Evolutionary conservation across 805 yeast species (phyloP), one percentile per base, ranked within the genome.

Genomic region (Lachancea dasiensis): DNA sequence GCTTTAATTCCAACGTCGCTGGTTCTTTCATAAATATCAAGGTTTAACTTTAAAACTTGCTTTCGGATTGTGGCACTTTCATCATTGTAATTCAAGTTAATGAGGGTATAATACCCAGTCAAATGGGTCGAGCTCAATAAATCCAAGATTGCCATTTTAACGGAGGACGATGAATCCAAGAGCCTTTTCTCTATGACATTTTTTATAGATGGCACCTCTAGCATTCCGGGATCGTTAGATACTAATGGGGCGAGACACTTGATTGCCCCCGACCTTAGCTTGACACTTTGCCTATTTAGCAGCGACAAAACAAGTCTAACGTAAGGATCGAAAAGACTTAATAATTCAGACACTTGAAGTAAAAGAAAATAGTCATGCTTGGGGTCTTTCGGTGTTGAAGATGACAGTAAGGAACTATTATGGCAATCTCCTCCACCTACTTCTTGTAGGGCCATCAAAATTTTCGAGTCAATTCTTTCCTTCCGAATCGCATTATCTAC

Each of bases 71-170:
- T 69, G 11, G 77, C 50, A 39, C 90, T 82, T 5, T 69, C 71
- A 49, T 86, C 92, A 38, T 59, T 63, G 23, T 64, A 65, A 41
- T 59, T 51, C 6, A 51, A 34, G 53, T 46, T 77, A 53, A 82
- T 59, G 13, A 72, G 61, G 6, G 54, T 60, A 50, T 75, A 75
- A 45, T 73, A 79, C 19, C 68, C 69, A 6, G 51, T n/a, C 17
- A 48, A 46, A 1, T 58, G 46, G 6, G 55, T 45, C 2, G 67
- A 66, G 15, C 73, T 63, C 2, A 60, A 49, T 27, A 86, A 65
- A 29, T 84, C 92, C 20, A 86, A 61, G 2, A 80, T 80, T 0
- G 94, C 85, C 49, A 81, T 87, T 41, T 86, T 69, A 0, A 86
- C 90, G 27, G 79, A 70, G 0, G 94, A 77, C 2, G 86, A 82